phyloP scores from a whole-genome alignment of 2,329 filamentous ascomycete species.

The Cladosporium cucumerinum region DNA sequence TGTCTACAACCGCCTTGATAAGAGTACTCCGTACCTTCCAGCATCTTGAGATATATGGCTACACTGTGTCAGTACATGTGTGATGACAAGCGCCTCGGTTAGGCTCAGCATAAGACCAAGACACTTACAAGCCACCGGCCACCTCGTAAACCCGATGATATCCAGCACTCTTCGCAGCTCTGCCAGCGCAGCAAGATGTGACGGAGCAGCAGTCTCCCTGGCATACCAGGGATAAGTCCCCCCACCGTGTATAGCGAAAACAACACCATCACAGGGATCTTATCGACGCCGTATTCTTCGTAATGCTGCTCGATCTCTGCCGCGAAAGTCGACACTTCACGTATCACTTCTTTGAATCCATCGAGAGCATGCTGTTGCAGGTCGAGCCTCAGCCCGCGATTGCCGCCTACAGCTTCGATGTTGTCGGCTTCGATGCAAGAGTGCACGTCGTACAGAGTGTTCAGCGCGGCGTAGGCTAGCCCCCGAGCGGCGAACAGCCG shows the following conservation, averaged over 20 bases:
- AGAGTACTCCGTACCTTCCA: neutral
- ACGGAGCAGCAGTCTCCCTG: slow-evolving; percentile 19
- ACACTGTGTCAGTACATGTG: neutral
- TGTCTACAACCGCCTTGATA: neutral
- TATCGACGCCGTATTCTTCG: slow-evolving; percentile 1
- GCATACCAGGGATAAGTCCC: slow-evolving; percentile 23
- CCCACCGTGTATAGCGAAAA: slow-evolving; percentile 20
- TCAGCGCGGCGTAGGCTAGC: slow-evolving; percentile 19
- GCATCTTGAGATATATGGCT: slow-evolving; percentile 9
- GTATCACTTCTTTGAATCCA: slow-evolving; percentile 17
- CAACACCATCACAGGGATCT: slow-evolving; percentile 18
- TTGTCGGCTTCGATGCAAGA: slow-evolving; percentile 23
- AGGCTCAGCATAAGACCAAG: neutral
- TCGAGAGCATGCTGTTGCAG: slow-evolving; percentile 22
- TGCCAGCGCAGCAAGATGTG: slow-evolving; percentile 15
- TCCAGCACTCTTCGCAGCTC: slow-evolving; percentile 12
- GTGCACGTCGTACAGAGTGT: slow-evolving; percentile 23
- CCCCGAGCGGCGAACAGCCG: slow-evolving; percentile 20
- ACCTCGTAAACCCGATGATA: neutral
- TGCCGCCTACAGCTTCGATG: slow-evolving; percentile 14
- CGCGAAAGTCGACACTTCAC: slow-evolving; percentile 16
- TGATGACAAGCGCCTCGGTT: neutral
- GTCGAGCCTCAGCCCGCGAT: slow-evolving; percentile 1
- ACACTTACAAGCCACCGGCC: slow-evolving; percentile 7
- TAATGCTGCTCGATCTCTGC: slow-evolving; percentile 16